These are phyloP conservation scores for Lecanosticta acicola DNA, from an alignment of 2,329 filamentous ascomycete genomes.

Conservation along the genomic window DNA sequence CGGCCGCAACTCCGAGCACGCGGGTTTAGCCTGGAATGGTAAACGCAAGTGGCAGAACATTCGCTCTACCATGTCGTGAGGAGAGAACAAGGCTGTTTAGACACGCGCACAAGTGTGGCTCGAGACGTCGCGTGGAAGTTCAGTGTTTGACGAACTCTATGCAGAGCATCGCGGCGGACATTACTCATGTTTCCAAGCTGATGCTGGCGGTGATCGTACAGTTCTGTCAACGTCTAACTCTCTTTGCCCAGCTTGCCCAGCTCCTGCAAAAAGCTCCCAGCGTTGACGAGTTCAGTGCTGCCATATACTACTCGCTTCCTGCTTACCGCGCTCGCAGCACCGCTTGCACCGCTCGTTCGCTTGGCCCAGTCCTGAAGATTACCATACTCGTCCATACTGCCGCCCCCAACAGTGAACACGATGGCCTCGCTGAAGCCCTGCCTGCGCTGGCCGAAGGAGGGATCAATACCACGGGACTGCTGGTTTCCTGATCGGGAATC, in stretches of 20 bases:
- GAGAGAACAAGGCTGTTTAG: no score
- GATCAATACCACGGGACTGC: constrained; percentile 33
- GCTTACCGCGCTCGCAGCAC: constrained; percentile 48
- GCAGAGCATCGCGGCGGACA: neutral
- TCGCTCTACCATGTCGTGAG: no score
- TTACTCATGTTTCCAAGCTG: neutral
- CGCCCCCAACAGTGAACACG: constrained; percentile 59
- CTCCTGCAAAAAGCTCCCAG: constrained; percentile 57
- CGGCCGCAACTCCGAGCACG: no score
- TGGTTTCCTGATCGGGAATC: constrained; percentile 27
- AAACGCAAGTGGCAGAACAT: no score
- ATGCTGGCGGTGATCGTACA: neutral
- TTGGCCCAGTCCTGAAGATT: constrained; percentile 95
- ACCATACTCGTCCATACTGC: constrained; percentile 98
- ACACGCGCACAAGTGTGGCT: no score
- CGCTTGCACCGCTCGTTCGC: constrained; percentile 56
- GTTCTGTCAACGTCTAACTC: constrained; percentile 25
- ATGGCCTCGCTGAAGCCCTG: constrained; percentile 39
- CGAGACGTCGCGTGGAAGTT: neutral
- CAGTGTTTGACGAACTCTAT: neutral
- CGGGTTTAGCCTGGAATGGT: no score
- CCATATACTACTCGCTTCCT: constrained; percentile 87
- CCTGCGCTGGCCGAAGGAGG: constrained; percentile 21
- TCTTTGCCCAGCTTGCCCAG: constrained; percentile 54
- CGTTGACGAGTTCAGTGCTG: constrained; percentile 69